Evolutionary conservation across 78 protist species (phyloP).

Genomic region (Dictyostelium brefeldianum): DNA sequence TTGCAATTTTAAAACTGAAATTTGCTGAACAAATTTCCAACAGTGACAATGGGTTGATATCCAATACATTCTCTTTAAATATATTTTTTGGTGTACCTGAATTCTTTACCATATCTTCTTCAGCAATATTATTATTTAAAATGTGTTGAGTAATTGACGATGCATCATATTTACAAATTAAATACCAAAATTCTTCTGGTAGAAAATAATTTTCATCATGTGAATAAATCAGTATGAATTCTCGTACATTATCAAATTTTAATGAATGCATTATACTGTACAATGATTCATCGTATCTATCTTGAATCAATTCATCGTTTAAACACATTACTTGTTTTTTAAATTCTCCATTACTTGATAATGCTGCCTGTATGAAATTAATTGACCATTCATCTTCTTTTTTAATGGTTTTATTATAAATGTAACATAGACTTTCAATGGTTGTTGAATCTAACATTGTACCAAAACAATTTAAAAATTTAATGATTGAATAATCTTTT

Average conservation of each 20-base stretch:
- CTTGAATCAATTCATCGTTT: background rate
- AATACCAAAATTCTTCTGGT: slow-evolving; percentile 4
- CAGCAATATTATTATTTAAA: background rate
- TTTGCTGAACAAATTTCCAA: slow-evolving; percentile 8
- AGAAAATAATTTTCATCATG: background rate
- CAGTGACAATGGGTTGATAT: background rate
- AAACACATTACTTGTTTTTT: background rate
- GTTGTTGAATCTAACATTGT: background rate
- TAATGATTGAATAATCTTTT: background rate
- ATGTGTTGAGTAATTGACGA: background rate
- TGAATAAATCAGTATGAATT: background rate
- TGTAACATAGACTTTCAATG: background rate
- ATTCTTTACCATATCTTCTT: background rate
- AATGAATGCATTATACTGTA: background rate
- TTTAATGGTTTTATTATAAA: background rate
- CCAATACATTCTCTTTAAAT: background rate
- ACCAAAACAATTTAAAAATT: slow-evolving; percentile 10
- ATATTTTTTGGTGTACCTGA: background rate
- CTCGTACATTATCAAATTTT: slow-evolving; percentile 5
- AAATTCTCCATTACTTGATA: background rate
- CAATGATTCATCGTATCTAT: slow-evolving; percentile 21
- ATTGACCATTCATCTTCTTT: slow-evolving; percentile 20
- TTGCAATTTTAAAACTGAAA: background rate
- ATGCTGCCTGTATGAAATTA: background rate
- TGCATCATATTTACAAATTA: slow-evolving; percentile 22